Evolutionary conservation across 768 basidiomycete species (phyloP).

Genomic region (Cystoderma amianthinum): DNA sequence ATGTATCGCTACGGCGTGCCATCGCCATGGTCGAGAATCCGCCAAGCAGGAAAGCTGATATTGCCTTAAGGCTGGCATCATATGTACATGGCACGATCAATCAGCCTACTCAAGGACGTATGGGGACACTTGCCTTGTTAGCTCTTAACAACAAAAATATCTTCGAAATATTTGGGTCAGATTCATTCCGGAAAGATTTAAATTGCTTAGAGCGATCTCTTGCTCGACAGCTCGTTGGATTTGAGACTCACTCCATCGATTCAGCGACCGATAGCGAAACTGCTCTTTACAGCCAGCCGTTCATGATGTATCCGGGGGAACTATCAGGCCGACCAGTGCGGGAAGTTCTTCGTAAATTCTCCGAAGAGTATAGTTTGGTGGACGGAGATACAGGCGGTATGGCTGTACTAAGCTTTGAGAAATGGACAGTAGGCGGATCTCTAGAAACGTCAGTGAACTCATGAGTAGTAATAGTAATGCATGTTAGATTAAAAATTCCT

Average conservation of each 20-base stretch:
- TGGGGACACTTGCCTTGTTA: slow-evolving; percentile 52
- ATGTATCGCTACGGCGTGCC: slow-evolving; percentile 64
- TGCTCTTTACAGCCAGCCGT: slow-evolving; percentile 65
- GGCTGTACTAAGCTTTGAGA: slow-evolving; percentile 47
- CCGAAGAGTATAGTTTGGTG: slow-evolving; percentile 31
- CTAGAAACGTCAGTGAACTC: slow-evolving; percentile 2
- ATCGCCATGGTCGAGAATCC: slow-evolving; percentile 30
- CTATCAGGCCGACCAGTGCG: slow-evolving; percentile 30
- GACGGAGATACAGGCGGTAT: slow-evolving; percentile 26
- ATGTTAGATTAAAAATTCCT: no score
- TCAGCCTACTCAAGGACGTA: slow-evolving; percentile 46
- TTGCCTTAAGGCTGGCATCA: slow-evolving; percentile 37
- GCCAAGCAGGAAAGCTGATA: slow-evolving; percentile 28
- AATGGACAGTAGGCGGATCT: slow-evolving; percentile 58
- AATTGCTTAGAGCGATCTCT: slow-evolving; percentile 63
- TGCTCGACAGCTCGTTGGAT: slow-evolving; percentile 82
- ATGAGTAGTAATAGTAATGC: no score
- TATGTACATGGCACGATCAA: slow-evolving; percentile 57
- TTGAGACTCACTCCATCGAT: slow-evolving; percentile 55
- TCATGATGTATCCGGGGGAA: slow-evolving; percentile 67
- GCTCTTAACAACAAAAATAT: slow-evolving; percentile 44
- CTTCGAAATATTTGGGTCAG: slow-evolving; percentile 31
- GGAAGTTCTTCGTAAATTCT: slow-evolving; percentile 49
- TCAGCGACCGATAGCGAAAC: slow-evolving; percentile 30
- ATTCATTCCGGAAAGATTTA: slow-evolving; percentile 50